Conservation (phyloP, 176 grass and related monocot genomes). For the Rhipidocladum racemiflorum region DNA sequence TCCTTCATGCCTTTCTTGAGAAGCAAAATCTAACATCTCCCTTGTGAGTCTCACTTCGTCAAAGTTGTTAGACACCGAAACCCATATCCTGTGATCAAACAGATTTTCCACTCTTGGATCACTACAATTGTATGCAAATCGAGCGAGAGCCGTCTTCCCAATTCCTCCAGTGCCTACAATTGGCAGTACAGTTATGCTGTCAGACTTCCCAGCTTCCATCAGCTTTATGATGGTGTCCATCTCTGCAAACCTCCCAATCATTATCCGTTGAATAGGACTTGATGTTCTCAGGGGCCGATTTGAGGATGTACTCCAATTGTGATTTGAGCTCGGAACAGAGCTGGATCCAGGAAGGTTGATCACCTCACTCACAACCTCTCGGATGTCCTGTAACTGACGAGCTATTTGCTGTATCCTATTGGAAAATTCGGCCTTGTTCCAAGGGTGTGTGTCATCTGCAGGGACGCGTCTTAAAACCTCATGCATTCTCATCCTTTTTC, state of each 20-base stretch:
- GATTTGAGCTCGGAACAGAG: background rate
- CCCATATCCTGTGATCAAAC: slow-evolving; percentile 19
- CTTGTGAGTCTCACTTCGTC: background rate
- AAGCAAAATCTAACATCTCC: slow-evolving; percentile 17
- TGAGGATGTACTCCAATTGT: background rate
- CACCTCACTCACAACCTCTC: background rate
- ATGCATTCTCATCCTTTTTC: too few species aligned
- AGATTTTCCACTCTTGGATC: background rate
- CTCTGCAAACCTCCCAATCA: slow-evolving; percentile 13
- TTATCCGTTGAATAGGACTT: background rate
- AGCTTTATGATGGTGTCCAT: slow-evolving; percentile 1
- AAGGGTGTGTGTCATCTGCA: too few species aligned
- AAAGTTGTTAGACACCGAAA: background rate
- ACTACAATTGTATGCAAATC: background rate
- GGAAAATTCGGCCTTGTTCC: background rate
- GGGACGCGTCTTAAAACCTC: too few species aligned
- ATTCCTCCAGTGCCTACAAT: slow-evolving; percentile 28
- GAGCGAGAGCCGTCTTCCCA: slow-evolving; percentile 32
- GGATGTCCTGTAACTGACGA: background rate
- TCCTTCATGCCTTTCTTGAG: background rate
- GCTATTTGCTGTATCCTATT: background rate
- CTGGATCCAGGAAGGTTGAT: background rate
- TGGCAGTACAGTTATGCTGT: background rate
- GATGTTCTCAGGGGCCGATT: background rate
- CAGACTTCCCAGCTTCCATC: background rate